phyloP scores from a whole-genome alignment of 805 yeast genomes.

The Candida parachauliodes region DNA sequence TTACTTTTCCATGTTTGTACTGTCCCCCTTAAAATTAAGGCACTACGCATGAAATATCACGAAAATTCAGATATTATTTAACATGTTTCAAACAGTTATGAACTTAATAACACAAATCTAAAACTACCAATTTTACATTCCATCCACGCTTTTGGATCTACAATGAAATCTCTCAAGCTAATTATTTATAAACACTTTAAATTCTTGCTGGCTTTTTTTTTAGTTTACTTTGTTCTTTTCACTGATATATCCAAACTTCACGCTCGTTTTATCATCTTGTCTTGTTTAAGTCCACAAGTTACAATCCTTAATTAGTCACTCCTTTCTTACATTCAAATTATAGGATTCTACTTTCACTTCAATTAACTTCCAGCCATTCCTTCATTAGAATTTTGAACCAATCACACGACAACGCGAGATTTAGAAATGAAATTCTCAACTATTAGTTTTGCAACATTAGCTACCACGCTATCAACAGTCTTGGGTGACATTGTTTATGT shows the following conservation, averaged over 20 bases:
- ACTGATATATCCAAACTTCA: neutral
- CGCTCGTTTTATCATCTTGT: neutral
- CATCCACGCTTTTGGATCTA: too few species aligned
- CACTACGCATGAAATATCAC: neutral
- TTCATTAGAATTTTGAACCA: neutral
- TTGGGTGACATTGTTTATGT: conserved; percentile 21
- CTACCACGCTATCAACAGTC: neutral
- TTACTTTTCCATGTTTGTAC: neutral
- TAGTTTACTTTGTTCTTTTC: neutral
- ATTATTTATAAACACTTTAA: neutral
- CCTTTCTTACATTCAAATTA: conserved; percentile 6
- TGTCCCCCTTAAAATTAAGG: conserved; percentile 1
- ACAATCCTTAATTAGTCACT: conserved; percentile 4
- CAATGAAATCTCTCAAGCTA: too few species aligned
- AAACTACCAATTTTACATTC: too few species aligned
- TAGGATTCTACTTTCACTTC: neutral
- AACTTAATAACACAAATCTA: neutral
- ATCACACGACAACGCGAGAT: conserved; percentile 2
- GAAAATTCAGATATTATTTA: too few species aligned
- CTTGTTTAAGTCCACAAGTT: neutral
- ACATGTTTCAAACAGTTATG: too few species aligned
- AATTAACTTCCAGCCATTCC: neutral
- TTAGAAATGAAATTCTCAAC: conserved; percentile 2
- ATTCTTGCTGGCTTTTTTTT: neutral
- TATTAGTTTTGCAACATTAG: conserved; percentile 10